Evolutionary conservation across 2,329 filamentous ascomycete genomes (phyloP).

Genomic region (Paraconiothyrium brasiliense): DNA sequence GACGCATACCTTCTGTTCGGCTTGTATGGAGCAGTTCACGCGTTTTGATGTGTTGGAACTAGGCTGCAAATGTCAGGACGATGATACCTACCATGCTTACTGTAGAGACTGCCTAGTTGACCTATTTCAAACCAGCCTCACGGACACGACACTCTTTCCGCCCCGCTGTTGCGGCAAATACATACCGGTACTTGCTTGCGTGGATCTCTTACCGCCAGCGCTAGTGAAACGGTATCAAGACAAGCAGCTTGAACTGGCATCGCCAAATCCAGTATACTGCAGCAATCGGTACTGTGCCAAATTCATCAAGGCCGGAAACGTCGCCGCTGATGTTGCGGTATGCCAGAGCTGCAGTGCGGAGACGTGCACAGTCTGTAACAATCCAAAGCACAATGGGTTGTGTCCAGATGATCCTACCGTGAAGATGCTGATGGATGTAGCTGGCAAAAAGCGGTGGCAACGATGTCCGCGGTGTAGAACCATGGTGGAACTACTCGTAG

Average conservation of each 20-base stretch:
- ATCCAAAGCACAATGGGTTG: constrained; percentile 21
- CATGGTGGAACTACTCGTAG: constrained; percentile 23
- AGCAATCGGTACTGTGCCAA: constrained; percentile 21
- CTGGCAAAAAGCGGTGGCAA: constrained; percentile 21
- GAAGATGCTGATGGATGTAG: constrained; percentile 20
- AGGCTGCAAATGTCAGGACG: constrained; percentile 21
- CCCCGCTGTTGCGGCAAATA: constrained; percentile 29
- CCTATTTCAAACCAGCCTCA: constrained; percentile 27
- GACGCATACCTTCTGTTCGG: constrained; percentile 21
- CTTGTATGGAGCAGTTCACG: constrained; percentile 22
- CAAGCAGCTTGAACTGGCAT: constrained; percentile 25
- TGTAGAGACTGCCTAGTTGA: constrained; percentile 31
- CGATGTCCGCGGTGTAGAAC: constrained; percentile 22
- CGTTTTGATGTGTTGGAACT: constrained; percentile 26
- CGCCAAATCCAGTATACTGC: constrained; percentile 26
- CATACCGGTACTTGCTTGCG: constrained; percentile 23
- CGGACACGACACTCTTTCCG: constrained; percentile 33
- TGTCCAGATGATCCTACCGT: constrained; percentile 24
- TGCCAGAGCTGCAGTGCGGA: constrained; percentile 17
- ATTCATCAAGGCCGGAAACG: constrained; percentile 19
- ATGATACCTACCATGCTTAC: constrained; percentile 26
- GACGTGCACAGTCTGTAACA: constrained; percentile 25
- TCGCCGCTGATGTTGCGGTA: constrained; percentile 19
- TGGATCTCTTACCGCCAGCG: constrained; percentile 12
- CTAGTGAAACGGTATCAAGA: constrained; percentile 20